Evolutionary conservation across 495 filamentous ascomycete genomes (phyloP).

Genomic region (Aspergillus haitiensis): DNA sequence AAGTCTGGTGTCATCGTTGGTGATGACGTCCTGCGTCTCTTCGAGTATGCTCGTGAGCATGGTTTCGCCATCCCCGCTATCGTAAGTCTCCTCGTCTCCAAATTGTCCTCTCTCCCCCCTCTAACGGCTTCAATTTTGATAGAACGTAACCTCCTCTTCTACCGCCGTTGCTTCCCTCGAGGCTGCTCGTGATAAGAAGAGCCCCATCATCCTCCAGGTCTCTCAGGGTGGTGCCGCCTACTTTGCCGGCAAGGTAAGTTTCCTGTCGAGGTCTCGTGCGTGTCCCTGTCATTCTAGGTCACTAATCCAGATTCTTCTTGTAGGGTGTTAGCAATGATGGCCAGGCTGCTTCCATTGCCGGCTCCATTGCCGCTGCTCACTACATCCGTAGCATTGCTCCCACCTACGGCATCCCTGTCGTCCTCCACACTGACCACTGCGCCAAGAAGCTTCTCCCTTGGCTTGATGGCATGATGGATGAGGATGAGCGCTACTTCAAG

Average conservation of each 20-base stretch:
- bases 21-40: conserved; percentile 77
- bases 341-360: conserved; percentile 85
- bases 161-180: conserved; percentile 87
- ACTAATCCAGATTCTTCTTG: not conserved
- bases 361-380: conserved; percentile 84
- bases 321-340: conserved; percentile 79
- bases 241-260: conserved; percentile 80
- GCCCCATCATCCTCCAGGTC: conserved; percentile 86
- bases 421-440: conserved; percentile 92
- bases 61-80: conserved; percentile 90
- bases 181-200: conserved; percentile 84
- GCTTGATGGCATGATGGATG: conserved; percentile 94
- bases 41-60: conserved; percentile 82
- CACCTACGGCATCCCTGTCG: conserved; percentile 82
- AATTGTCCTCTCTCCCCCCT: not conserved
- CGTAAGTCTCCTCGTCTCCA: conserved; percentile 49
- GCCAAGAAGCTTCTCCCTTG: conserved; percentile 93
- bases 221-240: conserved; percentile 93
- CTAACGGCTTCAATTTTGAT: conserved; percentile 5
- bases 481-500: conserved; percentile 92
- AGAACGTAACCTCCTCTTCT: conserved; percentile 89
- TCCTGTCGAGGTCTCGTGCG: not conserved
- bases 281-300: not conserved
- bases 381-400: conserved; percentile 90
- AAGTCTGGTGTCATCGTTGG: conserved; percentile 86